Conservation (phyloP, 345 rosid species). For the Camelina sativa region DNA sequence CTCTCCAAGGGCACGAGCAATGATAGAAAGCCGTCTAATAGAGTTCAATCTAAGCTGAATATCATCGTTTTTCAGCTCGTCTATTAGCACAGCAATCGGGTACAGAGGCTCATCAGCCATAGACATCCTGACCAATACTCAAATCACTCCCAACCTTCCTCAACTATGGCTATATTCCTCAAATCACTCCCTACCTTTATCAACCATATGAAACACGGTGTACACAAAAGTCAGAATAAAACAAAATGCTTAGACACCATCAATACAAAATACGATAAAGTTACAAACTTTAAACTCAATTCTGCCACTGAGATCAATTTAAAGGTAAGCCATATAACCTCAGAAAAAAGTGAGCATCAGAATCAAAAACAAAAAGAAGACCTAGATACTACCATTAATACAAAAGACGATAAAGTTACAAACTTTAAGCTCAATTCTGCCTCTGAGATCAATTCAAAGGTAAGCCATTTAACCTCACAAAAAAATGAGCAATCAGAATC, state of each 20-base stretch:
- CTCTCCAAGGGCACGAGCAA: conserved; percentile 82
- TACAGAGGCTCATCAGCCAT: conserved; percentile 75
- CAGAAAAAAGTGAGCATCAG: neutral
- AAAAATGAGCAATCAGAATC: too few species aligned
- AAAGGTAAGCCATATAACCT: neutral
- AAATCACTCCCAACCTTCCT: conserved; percentile 4
- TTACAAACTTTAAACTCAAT: neutral
- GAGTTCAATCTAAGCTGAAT: conserved; percentile 78
- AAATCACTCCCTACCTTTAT: too few species aligned
- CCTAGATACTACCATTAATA: conserved; percentile 2
- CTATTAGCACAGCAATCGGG: conserved; percentile 78
- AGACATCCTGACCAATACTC: conserved; percentile 49
- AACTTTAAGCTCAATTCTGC: neutral
- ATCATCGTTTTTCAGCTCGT: conserved; percentile 81
- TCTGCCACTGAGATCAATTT: neutral
- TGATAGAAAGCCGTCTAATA: conserved; percentile 66
- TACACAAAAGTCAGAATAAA: neutral
- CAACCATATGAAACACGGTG: too few species aligned
- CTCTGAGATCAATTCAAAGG: neutral
- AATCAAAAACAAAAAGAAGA: conserved; percentile 12
- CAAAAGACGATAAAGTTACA: neutral
- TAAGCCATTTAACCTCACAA: neutral
- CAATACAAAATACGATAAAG: neutral
- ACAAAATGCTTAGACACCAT: neutral
- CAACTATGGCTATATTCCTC: neutral